phyloP scores from a whole-genome alignment of 495 filamentous ascomycete genomes.

The Daldinia vernicosa region DNA sequence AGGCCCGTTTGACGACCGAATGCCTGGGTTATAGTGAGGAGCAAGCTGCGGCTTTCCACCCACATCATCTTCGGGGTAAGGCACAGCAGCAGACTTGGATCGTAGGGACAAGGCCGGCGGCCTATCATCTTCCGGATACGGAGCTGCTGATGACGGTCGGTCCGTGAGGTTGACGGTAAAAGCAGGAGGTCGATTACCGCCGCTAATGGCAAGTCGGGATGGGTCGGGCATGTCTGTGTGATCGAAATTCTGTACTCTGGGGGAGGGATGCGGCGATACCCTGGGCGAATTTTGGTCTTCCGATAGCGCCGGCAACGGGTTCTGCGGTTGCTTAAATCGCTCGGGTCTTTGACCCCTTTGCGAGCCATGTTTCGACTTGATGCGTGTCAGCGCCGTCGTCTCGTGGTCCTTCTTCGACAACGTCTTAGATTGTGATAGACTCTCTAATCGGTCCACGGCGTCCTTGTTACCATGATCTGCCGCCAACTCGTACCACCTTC shows the following conservation, averaged over 20 bases:
- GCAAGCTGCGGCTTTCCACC: slow-evolving; percentile 43
- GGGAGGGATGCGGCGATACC: slow-evolving; percentile 45
- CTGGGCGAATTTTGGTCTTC: slow-evolving; percentile 45
- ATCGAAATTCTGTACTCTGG: slow-evolving; percentile 50
- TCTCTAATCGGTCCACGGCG: slow-evolving; percentile 80
- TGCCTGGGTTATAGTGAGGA: slow-evolving; percentile 49
- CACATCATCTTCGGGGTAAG: slow-evolving; percentile 64
- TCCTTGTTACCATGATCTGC: slow-evolving; percentile 93
- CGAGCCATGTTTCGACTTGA: slow-evolving; percentile 92
- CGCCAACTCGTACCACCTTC: slow-evolving; percentile 90
- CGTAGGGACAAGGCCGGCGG: slow-evolving; percentile 53
- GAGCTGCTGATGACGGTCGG: slow-evolving; percentile 63
- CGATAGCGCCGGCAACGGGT: slow-evolving; percentile 62
- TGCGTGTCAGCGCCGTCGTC: slow-evolving; percentile 84
- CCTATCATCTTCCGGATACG: slow-evolving; percentile 70
- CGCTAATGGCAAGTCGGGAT: slow-evolving; percentile 51
- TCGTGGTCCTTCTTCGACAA: slow-evolving; percentile 93
- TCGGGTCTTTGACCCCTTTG: slow-evolving; percentile 76
- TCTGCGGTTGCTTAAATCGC: slow-evolving; percentile 61
- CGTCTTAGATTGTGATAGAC: slow-evolving; percentile 84
- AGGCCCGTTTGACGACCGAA: slow-evolving; percentile 52
- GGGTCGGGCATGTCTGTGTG: slow-evolving; percentile 76
- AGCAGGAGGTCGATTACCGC: slow-evolving; percentile 57
- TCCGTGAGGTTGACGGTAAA: slow-evolving; percentile 57
- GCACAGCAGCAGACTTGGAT: slow-evolving; percentile 51